phyloP scores from a whole-genome alignment of 768 basidiomycete genomes.

The Termitomyces sp. region DNA sequence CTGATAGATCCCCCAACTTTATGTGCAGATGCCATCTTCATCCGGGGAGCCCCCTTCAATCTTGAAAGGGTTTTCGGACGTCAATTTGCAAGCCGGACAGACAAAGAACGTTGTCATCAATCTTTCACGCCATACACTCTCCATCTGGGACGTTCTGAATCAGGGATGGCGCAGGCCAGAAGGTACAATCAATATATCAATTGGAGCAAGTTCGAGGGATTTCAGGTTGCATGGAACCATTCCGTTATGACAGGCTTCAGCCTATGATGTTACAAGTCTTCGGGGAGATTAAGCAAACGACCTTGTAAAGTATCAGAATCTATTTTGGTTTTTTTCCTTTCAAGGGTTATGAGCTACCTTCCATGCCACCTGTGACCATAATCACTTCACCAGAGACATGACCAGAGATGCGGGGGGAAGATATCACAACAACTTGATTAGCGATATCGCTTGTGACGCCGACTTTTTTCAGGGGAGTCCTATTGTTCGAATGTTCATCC shows the following conservation, averaged over 20 bases:
- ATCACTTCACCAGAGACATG: slow-evolving; percentile 67
- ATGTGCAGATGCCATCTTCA: slow-evolving; percentile 43
- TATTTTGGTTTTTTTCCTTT: neutral
- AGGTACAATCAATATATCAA: slow-evolving; percentile 44
- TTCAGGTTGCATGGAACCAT: slow-evolving; percentile 13
- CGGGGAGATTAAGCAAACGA: slow-evolving; percentile 24
- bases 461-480: slow-evolving; percentile 66
- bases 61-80: slow-evolving; percentile 49
- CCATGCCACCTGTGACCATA: slow-evolving; percentile 77
- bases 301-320: slow-evolving; percentile 16
- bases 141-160: slow-evolving; percentile 52
- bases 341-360: slow-evolving; percentile 36
- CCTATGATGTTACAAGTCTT: slow-evolving; percentile 13
- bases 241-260: neutral
- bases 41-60: slow-evolving; percentile 51
- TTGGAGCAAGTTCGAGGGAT: slow-evolving; percentile 52
- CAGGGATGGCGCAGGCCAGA: slow-evolving; percentile 57
- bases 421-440: slow-evolving; percentile 53
- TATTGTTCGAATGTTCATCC: slow-evolving; percentile 16
- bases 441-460: slow-evolving; percentile 60
- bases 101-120: slow-evolving; percentile 31
- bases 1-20: slow-evolving; percentile 52
- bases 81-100: slow-evolving; percentile 34
- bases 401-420: slow-evolving; percentile 57
- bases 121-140: slow-evolving; percentile 46